phyloP scores from a whole-genome alignment of 176 grass and related monocot genomes.

The Saccharum officinarum region DNA sequence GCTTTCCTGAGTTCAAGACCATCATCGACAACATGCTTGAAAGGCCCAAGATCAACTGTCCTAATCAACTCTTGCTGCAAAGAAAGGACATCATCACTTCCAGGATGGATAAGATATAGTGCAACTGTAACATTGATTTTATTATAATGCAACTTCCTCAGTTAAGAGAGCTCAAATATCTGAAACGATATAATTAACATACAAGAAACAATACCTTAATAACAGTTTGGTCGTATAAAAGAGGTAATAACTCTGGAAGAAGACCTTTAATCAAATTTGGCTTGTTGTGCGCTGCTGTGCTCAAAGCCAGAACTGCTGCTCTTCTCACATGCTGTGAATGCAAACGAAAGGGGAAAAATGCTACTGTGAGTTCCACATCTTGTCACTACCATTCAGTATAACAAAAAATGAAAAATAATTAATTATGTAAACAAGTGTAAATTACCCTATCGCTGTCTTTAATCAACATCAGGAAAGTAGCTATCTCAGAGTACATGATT shows the following conservation, averaged over 20 bases:
- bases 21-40: constrained; percentile 93
- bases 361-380: neutral
- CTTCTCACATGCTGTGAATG: constrained; percentile 79
- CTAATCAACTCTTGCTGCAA: constrained; percentile 86
- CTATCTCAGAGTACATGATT: constrained; percentile 72
- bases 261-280: constrained; percentile 88
- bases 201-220: constrained; percentile 65
- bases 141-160: neutral
- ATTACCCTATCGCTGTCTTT: constrained; percentile 83
- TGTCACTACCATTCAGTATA: neutral
- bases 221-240: constrained; percentile 90
- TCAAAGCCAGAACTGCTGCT: constrained; percentile 82
- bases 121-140: constrained; percentile 12
- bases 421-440: neutral
- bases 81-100: constrained; percentile 14
- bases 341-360: neutral
- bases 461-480: constrained; percentile 84
- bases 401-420: neutral
- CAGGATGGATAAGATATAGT: neutral
- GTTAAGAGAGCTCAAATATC: neutral
- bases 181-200: neutral
- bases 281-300: constrained; percentile 93
- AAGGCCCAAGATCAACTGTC: constrained; percentile 90
- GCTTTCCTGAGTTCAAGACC: constrained; percentile 93
- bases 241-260: constrained; percentile 82